These are phyloP conservation scores for Aspergillus avenaceus DNA, from an alignment of 495 filamentous ascomycete genomes.

Conservation along the genomic window DNA sequence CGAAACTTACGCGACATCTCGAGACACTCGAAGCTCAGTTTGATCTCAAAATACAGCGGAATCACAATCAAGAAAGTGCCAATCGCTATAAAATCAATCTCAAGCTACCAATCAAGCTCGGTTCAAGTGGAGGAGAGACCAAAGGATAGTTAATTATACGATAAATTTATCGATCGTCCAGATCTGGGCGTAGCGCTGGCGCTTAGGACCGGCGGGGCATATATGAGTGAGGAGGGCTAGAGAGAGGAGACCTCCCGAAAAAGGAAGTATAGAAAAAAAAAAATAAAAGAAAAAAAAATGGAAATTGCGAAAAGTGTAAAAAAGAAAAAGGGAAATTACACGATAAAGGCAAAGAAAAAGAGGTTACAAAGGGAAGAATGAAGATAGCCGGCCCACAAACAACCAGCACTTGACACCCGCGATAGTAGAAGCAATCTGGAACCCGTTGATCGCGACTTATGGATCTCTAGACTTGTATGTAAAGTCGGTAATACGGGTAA, in stretches of 20 bases:
- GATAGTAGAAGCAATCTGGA: slow-evolving; percentile 6
- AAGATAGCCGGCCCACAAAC: slow-evolving; percentile 14
- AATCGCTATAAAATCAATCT: slow-evolving; percentile 3
- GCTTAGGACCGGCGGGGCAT: slow-evolving; percentile 43
- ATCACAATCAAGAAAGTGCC: slow-evolving; percentile 7
- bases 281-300: neutral
- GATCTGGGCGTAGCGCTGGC: slow-evolving; percentile 37
- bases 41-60: neutral
- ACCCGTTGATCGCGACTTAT: slow-evolving; percentile 16
- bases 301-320: slow-evolving; percentile 7
- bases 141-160: slow-evolving; percentile 19
- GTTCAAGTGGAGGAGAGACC: slow-evolving; percentile 5
- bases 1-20: slow-evolving; percentile 43
- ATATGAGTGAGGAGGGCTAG: slow-evolving; percentile 8
- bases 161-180: slow-evolving; percentile 16
- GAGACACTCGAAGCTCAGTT: slow-evolving; percentile 6
- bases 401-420: slow-evolving; percentile 13
- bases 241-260: slow-evolving; percentile 1
- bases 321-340: neutral
- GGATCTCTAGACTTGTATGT: slow-evolving; percentile 13
- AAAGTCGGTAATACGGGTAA: slow-evolving; percentile 2
- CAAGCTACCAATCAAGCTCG: neutral
- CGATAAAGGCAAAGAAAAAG: slow-evolving; percentile 7
- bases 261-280: slow-evolving; percentile 4
- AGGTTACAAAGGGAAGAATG: slow-evolving; percentile 8